Base-by-base conservation (phyloP, 805 yeast genomes). In the Saccharomycopsis fodiens region DNA sequence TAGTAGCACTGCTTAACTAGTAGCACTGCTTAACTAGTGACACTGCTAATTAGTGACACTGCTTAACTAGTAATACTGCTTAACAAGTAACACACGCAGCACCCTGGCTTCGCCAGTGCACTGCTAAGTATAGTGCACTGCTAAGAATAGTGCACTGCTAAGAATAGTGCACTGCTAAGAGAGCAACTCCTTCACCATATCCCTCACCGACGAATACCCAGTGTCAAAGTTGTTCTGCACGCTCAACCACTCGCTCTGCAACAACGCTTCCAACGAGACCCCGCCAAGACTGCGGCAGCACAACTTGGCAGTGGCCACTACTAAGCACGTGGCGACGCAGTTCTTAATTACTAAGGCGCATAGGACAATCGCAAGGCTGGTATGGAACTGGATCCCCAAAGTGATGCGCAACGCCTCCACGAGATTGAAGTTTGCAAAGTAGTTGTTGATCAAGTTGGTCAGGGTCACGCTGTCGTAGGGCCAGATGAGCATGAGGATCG, bases 401-500 rank as follows among this genome's bases (percentile, higher is more conserved):
- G 51, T 69, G 8, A 74, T 70, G 20, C 68, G 61, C 29, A 79
- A 56, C 0, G 88, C 79, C 56, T 86, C 95, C 4, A 82, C 63
- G n/a, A 78, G 68, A 51, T 76, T 81, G 42, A 82, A 60, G 37
- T 72, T 72, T 0, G 84, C 82, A 2, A 81, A 73, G 53, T 77
- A 66, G 48, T 74, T 37, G 35, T 46, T 74, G 25, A 85, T 82
- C 7, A 79, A 65, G 4, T 68, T 66, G 17, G 79, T 72, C 0
- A 83, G 81, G 2, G 82, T 69, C 1, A 82, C 69, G n/a, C 84
- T 75, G 58, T 93, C 96, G 57, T 93, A 93, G 0, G 95, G 93
- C 99, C 99, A 93, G 30, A 93, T 91, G 27, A 93, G 68, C 89
- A 91, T 91, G 29, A 93, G 69, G 16, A 93, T 82, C 0, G 98